Conservation (phyloP, 2,329 filamentous ascomycete genomes). For the Beauveria caledonica region DNA sequence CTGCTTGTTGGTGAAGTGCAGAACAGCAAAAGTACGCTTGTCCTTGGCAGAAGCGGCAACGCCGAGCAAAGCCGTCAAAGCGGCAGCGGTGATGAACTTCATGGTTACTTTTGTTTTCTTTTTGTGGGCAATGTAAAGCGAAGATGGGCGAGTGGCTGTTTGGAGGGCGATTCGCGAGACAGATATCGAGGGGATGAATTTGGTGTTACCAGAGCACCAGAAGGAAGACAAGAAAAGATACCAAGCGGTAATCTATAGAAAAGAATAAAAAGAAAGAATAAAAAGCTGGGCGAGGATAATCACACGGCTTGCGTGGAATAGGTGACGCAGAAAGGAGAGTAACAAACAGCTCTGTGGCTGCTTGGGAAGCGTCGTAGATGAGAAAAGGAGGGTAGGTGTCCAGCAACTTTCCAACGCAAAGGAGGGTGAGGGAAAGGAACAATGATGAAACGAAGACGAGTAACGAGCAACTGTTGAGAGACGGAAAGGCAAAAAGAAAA, state of each 20-base stretch:
- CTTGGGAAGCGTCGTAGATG: background rate
- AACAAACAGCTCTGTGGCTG: slow-evolving; percentile 5
- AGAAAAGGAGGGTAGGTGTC: slow-evolving; percentile 12
- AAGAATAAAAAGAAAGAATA: background rate
- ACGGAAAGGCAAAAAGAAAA: background rate
- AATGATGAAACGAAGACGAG: background rate
- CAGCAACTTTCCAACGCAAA: slow-evolving; percentile 8
- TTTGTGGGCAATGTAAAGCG: background rate
- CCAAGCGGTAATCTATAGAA: background rate
- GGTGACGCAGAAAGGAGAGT: slow-evolving; percentile 11
- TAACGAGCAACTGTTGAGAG: background rate
- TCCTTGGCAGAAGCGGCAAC: slow-evolving; percentile 33
- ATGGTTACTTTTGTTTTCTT: slow-evolving; percentile 18
- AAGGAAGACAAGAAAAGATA: background rate
- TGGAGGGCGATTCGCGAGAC: background rate
- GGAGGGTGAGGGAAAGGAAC: background rate
- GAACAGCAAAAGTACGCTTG: slow-evolving; percentile 55
- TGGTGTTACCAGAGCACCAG: slow-evolving; percentile 11
- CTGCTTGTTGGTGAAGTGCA: slow-evolving; percentile 60
- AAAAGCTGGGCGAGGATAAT: slow-evolving; percentile 8
- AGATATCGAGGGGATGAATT: background rate
- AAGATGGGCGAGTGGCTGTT: background rate
- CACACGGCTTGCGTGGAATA: slow-evolving; percentile 11
- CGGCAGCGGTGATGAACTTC: slow-evolving; percentile 26
- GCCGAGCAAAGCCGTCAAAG: slow-evolving; percentile 31